phyloP scores from a whole-genome alignment of 306 rosid species.

The Malus orientalis region DNA sequence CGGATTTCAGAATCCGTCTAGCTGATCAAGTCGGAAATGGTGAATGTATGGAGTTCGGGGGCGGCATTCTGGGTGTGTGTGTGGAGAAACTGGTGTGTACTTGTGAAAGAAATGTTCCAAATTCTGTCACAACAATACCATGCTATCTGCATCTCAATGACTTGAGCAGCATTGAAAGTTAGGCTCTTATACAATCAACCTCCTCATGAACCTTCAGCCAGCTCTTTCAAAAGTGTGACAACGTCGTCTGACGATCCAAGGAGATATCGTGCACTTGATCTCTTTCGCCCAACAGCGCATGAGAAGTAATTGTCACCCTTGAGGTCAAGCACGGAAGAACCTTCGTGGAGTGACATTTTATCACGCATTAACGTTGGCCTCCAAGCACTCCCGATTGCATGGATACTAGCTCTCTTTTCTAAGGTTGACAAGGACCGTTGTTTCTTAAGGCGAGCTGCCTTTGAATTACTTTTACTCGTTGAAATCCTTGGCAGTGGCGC shows the following conservation, averaged over 20 bases:
- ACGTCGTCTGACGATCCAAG: slow-evolving; percentile 59
- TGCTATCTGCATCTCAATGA: slow-evolving; percentile 2
- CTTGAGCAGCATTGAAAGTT: neutral
- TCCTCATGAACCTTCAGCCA: slow-evolving; percentile 30
- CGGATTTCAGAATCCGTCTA: neutral
- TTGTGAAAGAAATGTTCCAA: neutral
- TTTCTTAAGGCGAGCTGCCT: slow-evolving; percentile 48
- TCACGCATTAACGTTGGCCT: slow-evolving; percentile 33
- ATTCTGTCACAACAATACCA: neutral
- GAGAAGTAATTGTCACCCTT: slow-evolving; percentile 88
- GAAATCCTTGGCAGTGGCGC: slow-evolving; percentile 40
- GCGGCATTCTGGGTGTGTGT: too few relatives aligned
- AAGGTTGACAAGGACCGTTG: slow-evolving; percentile 62
- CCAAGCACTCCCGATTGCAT: slow-evolving; percentile 24
- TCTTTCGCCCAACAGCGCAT: slow-evolving; percentile 65
- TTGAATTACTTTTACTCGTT: slow-evolving; percentile 32
- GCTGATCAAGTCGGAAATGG: neutral
- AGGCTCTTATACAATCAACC: neutral
- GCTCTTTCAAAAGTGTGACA: slow-evolving; percentile 53
- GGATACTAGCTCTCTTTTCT: slow-evolving; percentile 41
- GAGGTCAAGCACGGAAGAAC: slow-evolving; percentile 88
- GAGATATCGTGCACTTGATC: slow-evolving; percentile 73
- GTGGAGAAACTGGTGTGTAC: neutral
- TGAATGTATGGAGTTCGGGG: too few relatives aligned
- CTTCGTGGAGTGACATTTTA: slow-evolving; percentile 47